Evolutionary conservation across 2,329 filamentous ascomycete species (phyloP).

Genomic region (Aspergillus piperis): DNA sequence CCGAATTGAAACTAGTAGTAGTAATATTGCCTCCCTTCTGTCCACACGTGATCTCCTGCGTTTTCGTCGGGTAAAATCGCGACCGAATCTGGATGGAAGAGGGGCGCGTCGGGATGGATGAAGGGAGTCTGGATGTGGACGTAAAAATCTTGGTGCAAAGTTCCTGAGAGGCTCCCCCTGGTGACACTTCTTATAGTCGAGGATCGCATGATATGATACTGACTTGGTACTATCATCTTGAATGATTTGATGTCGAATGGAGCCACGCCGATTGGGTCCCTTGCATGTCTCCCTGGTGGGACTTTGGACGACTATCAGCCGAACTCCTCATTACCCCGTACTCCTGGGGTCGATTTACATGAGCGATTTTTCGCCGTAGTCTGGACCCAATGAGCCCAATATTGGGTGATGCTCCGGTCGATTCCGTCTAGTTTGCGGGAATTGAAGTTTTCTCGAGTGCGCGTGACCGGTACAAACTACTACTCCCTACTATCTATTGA

Average conservation of each 20-base stretch:
- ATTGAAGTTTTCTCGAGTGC: neutral
- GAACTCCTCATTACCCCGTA: neutral
- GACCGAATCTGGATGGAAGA: neutral
- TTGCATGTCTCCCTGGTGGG: conserved; percentile 7
- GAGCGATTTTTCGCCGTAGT: neutral
- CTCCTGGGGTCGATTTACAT: neutral
- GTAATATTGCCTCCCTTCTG: conserved; percentile 3
- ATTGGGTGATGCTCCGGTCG: neutral
- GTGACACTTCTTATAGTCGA: no score
- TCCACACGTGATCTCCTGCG: conserved; percentile 21
- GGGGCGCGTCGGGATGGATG: neutral
- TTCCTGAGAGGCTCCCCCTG: conserved; percentile 9
- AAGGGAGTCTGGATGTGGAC: neutral
- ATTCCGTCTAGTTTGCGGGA: neutral
- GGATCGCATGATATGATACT: no score
- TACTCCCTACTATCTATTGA: neutral
- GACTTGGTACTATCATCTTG: neutral
- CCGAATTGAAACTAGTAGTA: no score
- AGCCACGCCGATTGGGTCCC: conserved; percentile 1
- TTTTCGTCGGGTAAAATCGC: conserved; percentile 28
- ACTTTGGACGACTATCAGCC: neutral
- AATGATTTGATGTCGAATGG: neutral
- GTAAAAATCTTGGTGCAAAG: neutral
- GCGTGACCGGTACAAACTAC: neutral
- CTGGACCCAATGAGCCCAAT: neutral